phyloP scores from a whole-genome alignment of 2,329 filamentous ascomycete genomes.

The Microdochium nivale region DNA sequence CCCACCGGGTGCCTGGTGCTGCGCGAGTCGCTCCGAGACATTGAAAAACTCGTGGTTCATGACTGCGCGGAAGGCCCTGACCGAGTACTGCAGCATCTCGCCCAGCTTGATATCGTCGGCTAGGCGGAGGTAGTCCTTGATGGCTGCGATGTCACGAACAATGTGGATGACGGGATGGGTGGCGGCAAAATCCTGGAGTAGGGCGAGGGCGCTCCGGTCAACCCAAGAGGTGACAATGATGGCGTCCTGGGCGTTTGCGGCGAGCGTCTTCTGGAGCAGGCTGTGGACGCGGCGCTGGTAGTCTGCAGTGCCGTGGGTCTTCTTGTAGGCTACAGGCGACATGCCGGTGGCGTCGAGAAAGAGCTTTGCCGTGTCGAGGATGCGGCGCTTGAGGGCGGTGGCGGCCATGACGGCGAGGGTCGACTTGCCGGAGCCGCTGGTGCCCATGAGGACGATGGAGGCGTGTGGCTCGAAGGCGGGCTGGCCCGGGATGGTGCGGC shows the following conservation, averaged over 20 bases:
- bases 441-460: conserved; percentile 65
- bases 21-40: conserved; percentile 45
- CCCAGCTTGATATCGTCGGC: conserved; percentile 45
- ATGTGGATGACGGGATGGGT: conserved; percentile 66
- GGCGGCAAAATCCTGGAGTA: conserved; percentile 53
- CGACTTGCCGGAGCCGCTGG: conserved; percentile 67
- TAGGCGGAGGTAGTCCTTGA: conserved; percentile 54
- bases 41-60: conserved; percentile 75
- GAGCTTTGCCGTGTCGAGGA: conserved; percentile 60
- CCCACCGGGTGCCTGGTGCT: conserved; percentile 9
- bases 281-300: conserved; percentile 57
- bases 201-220: conserved; percentile 50
- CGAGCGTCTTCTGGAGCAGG: conserved; percentile 51
- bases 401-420: conserved; percentile 69
- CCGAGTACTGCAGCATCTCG: conserved; percentile 48
- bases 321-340: conserved; percentile 55
- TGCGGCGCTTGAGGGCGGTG: conserved; percentile 56
- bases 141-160: conserved; percentile 54
- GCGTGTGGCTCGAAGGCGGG: conserved; percentile 47
- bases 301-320: conserved; percentile 48
- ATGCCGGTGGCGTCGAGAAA: conserved; percentile 58
- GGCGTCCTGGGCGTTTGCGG: conserved; percentile 47
- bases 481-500: neutral
- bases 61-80: conserved; percentile 52
- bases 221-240: conserved; percentile 69